Conservation (phyloP, 768 basidiomycete genomes). For the Hericium rajendrae region DNA sequence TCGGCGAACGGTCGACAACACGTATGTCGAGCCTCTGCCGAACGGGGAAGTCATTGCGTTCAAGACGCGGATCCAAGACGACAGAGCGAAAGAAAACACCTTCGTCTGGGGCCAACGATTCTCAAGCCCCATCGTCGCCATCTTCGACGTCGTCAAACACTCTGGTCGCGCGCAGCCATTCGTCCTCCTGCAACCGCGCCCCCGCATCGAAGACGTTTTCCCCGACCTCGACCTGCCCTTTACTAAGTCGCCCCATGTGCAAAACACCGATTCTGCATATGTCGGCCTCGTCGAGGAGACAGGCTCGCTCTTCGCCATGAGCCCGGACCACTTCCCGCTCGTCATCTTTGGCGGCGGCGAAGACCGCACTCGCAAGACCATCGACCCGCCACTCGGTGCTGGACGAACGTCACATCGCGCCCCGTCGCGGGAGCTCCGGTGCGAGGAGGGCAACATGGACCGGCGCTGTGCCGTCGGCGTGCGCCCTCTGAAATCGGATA, state of each 20-base stretch:
- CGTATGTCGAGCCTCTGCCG: slow-evolving; percentile 73
- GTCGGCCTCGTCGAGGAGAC: slow-evolving; percentile 70
- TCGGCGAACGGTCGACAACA: slow-evolving; percentile 64
- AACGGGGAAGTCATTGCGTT: slow-evolving; percentile 76
- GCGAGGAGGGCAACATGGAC: slow-evolving; percentile 30
- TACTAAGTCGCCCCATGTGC: slow-evolving; percentile 31
- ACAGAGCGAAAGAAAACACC: slow-evolving; percentile 24
- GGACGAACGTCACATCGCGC: slow-evolving; percentile 9
- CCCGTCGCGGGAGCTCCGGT: slow-evolving; percentile 10
- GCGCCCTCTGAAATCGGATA: slow-evolving; percentile 41
- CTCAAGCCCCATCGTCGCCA: slow-evolving; percentile 63
- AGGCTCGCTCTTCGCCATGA: slow-evolving; percentile 78
- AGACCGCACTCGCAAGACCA: slow-evolving; percentile 18
- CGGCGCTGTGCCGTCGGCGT: slow-evolving; percentile 57
- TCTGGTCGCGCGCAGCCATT: slow-evolving; percentile 50
- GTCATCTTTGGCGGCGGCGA: slow-evolving; percentile 55
- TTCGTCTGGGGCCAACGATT: slow-evolving; percentile 55
- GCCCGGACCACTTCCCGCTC: slow-evolving; percentile 70
- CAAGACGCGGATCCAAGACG: slow-evolving; percentile 32
- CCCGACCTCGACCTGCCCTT: slow-evolving; percentile 31
- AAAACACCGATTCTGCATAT: slow-evolving; percentile 59
- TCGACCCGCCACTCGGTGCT: slow-evolving; percentile 28
- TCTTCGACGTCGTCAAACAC: slow-evolving; percentile 64
- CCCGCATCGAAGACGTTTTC: slow-evolving; percentile 63
- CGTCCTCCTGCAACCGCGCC: slow-evolving; percentile 80